Base-by-base conservation (phyloP, 495 filamentous ascomycete species). In the Penicillium macrosclerotiorum region DNA sequence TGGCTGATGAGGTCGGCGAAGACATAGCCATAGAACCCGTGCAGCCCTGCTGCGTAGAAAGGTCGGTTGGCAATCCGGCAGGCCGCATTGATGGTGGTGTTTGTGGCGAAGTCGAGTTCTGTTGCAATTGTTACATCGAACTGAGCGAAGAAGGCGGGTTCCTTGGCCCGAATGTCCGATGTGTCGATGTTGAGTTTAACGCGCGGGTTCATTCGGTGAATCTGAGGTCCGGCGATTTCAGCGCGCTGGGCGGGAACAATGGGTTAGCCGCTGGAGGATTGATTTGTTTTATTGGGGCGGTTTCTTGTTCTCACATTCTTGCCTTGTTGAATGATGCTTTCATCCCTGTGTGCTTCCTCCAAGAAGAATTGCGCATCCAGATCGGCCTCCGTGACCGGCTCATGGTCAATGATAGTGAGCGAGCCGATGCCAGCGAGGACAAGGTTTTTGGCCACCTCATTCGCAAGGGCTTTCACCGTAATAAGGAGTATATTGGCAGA, bases 401-500 rank as follows among this genome's bases (percentile, higher is more conserved):
- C 84, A 62, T 89, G 80, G 66, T 97, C 94, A 45, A 93, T 72
- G 45, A 98, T 82, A 5, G 94, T 96, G 24, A 98, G 71, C 7
- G 90, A 92, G 36, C 88, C 88, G 50, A 98, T 90, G 13, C 93
- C 93, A 18, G 94, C 91, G 6, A 98, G 73, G 31, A 96, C 93
- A n/a, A 98, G 80, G 58, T 96, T 97, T 67, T 98, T 98, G 32
- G 93, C 91, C 30, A 96, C 83, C 63, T 98, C 93, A 62, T 90
- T 95, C 16, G 86, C 88, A n/a, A 98, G 81, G 4, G 90, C 90
- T 57, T 83, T 86, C 67, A 95, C 83, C 16, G 82, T 86, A 51
- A 97, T 84, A 8, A 98, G 78, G 42, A 97, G 84, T 55, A 98
- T 89, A 54, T 90, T 90, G 37, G 93, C 89, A 23, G 79, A 89